Evolutionary conservation across 2,329 filamentous ascomycete species (phyloP).

Genomic region (Monilinia laxa): DNA sequence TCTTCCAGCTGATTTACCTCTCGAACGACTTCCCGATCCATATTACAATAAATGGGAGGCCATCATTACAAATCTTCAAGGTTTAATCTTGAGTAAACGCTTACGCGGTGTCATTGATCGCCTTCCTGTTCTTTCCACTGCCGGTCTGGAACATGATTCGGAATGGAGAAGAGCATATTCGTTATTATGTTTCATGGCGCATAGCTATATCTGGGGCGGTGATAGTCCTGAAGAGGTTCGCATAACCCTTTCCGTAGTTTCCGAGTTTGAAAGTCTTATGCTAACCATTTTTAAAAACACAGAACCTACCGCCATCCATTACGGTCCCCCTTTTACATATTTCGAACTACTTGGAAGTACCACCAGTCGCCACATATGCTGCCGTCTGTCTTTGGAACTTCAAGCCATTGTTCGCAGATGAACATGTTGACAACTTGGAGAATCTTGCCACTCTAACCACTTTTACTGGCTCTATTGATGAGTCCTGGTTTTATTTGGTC

Average conservation of each 20-base stretch:
- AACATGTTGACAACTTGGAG: slow-evolving; percentile 77
- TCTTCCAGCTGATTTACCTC: slow-evolving; percentile 75
- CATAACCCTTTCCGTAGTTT: slow-evolving; percentile 5
- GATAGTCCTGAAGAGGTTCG: slow-evolving; percentile 72
- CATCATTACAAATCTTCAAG: slow-evolving; percentile 80
- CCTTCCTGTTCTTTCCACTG: slow-evolving; percentile 80
- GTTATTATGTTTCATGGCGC: slow-evolving; percentile 84
- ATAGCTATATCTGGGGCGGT: slow-evolving; percentile 96
- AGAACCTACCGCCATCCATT: slow-evolving; percentile 72
- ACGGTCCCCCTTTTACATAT: slow-evolving; percentile 79
- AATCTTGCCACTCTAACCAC: slow-evolving; percentile 87
- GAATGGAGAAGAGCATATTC: slow-evolving; percentile 96
- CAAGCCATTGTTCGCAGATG: slow-evolving; percentile 82
- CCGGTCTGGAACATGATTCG: slow-evolving; percentile 74
- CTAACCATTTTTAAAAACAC: slow-evolving; percentile 23
- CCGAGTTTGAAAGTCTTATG: neutral
- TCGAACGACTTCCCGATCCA: slow-evolving; percentile 77
- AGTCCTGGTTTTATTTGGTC: slow-evolving; percentile 98
- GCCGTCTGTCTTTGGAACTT: slow-evolving; percentile 95
- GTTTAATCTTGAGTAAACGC: slow-evolving; percentile 79
- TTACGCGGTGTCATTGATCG: slow-evolving; percentile 76
- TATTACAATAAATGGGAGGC: slow-evolving; percentile 97
- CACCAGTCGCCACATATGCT: slow-evolving; percentile 91
- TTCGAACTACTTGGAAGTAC: slow-evolving; percentile 77
- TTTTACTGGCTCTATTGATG: slow-evolving; percentile 90